phyloP scores from a whole-genome alignment of 352 stramenopile genomes.

The Phytophthora citricola region DNA sequence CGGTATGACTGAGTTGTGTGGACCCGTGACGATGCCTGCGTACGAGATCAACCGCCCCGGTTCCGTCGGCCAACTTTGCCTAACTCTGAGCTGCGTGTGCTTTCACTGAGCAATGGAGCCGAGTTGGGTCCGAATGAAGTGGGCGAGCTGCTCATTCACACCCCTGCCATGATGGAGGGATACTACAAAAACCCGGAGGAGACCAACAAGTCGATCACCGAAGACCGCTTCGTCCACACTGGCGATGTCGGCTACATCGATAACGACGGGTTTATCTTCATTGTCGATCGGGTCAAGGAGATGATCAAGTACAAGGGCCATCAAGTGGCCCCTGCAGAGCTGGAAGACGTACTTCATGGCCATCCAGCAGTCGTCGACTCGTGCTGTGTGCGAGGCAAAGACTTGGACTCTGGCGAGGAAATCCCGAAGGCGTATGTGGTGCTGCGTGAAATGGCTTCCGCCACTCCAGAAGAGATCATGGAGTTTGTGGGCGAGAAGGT shows the following conservation, averaged over 20 bases:
- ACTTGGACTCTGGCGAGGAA: conserved; percentile 82
- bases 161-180: conserved; percentile 35
- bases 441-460: conserved; percentile 50
- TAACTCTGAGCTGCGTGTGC: conserved; percentile 45
- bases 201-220: conserved; percentile 73
- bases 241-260: conserved; percentile 93
- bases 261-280: conserved; percentile 91
- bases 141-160: conserved; percentile 82
- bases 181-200: conserved; percentile 83
- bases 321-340: conserved; percentile 91
- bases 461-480: conserved; percentile 74
- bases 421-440: conserved; percentile 92
- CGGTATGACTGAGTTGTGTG: conserved; percentile 68
- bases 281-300: conserved; percentile 94
- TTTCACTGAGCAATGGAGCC: conserved; percentile 38
- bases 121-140: conserved; percentile 39
- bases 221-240: conserved; percentile 84
- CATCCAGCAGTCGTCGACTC: conserved; percentile 80
- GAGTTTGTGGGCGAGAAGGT: conserved; percentile 84
- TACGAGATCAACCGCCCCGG: conserved; percentile 37
- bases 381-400: conserved; percentile 63
- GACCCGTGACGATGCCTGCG: conserved; percentile 55
- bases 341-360: conserved; percentile 89
- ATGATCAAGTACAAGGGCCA: conserved; percentile 96
- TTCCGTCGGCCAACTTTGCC: conserved; percentile 47